phyloP scores from a whole-genome alignment of 164 flowering plant genomes.

The Stephania cephalantha region DNA sequence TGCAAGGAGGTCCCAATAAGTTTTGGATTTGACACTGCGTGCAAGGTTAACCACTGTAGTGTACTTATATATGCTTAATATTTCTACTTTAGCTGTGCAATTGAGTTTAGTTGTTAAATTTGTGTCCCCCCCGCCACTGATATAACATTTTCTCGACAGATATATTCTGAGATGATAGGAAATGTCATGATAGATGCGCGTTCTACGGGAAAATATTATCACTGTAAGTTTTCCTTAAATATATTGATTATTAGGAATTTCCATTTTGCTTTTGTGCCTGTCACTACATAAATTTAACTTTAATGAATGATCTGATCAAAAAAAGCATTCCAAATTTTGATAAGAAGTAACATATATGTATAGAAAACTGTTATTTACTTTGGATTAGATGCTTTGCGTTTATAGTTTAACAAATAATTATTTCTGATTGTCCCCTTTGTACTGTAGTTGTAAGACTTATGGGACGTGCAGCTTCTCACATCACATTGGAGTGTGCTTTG shows the following conservation, averaged over 20 bases:
- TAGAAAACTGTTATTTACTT: too few species aligned
- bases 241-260: neutral
- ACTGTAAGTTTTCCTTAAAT: slow-evolving; percentile 51
- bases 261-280: neutral
- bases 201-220: slow-evolving; percentile 98
- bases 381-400: neutral
- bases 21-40: slow-evolving; percentile 95
- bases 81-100: neutral
- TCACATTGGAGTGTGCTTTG: slow-evolving; percentile 96
- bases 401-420: neutral
- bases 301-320: neutral
- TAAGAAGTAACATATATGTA: too few species aligned
- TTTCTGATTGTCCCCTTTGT: slow-evolving; percentile 91
- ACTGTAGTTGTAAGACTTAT: slow-evolving; percentile 92
- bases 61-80: neutral
- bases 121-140: neutral
- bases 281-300: neutral
- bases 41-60: slow-evolving; percentile 54
- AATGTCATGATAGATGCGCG: slow-evolving; percentile 99
- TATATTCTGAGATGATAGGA: slow-evolving; percentile 98
- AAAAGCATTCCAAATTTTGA: neutral
- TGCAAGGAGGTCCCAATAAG: slow-evolving; percentile 85
- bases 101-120: neutral
- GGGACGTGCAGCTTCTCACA: slow-evolving; percentile 99
- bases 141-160: slow-evolving; percentile 22